Evolutionary conservation across 2,329 filamentous ascomycete species (phyloP), one percentile per base, ranked within the genome.

Genomic region (Diaporthe longicolla): DNA sequence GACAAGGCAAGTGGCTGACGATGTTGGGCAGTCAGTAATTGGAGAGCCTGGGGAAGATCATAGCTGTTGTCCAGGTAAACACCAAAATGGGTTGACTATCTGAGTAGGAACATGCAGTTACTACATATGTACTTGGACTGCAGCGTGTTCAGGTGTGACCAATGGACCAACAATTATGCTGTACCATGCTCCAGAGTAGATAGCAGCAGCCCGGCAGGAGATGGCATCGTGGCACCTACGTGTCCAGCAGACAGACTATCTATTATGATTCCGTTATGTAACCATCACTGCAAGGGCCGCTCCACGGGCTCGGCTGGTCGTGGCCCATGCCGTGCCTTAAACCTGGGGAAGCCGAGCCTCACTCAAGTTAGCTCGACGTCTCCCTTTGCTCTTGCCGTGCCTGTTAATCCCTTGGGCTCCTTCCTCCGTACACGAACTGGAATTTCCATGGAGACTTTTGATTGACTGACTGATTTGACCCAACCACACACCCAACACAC

Each of bases 341-440:
- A 71, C 69, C 69, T 71, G 69, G 55, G 55, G 69, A 71, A 71
- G 69, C 69, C 69, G 69, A 58, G 55, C 43, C 43, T 70, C 52
- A 70, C 43, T 70, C 52, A 70, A 35, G 66, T 32, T 43, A 43
- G 40, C 40, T 43, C 40, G 40, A 17, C 9, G 15, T 6, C 40
- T 71, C 55, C 69, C 55, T 61, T 71, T 32, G 43, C n/a, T 19
- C 19, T 3, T 66, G 61, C 45, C 29, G 32, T 37, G 24, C 2
- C 61, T 66, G 29, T 52, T 24, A 24, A 37, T 21, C 54, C 43
- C 55, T 37, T 37, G 50, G 32, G 35, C 43, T 48, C 52, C 50
- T 45, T 45, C n/a, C 58, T 32, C 40, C 59, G 40, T 13, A 21
- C 59, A 63, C 40, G 24, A 26, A 32, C 43, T 48, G 40, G 59